Percentiles rank a stretch among this genome's conserved stretches.
These are phyloP conservation scores for Xerocomellus intermedius DNA, from an alignment of 768 basidiomycete species.

Conservation along the genomic window DNA sequence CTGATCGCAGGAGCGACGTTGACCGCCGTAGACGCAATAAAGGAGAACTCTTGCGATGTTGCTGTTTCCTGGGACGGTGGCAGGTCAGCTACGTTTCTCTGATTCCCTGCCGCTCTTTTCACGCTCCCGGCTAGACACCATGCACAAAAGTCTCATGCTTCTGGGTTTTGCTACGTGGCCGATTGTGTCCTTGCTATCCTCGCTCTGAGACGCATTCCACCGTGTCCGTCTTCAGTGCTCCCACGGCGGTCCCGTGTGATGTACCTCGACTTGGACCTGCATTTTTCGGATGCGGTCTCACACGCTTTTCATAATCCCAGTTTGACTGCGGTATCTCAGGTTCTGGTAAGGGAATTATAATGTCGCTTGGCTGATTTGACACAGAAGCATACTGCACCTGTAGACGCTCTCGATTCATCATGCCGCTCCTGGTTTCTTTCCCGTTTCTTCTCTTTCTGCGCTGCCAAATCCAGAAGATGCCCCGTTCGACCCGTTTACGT, in stretches of 20 bases:
- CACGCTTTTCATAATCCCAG: slow-evolving; percentile 60
- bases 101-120: not conserved
- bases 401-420: slow-evolving; percentile 87
- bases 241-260: slow-evolving; percentile 59
- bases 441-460: slow-evolving; percentile 50
- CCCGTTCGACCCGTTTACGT: slow-evolving; percentile 55
- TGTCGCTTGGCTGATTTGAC: not conserved
- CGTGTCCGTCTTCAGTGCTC: slow-evolving; percentile 15
- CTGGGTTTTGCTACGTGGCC: slow-evolving; percentile 94
- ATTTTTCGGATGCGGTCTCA: slow-evolving; percentile 87
- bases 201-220: slow-evolving; percentile 48
- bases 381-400: not conserved
- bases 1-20: slow-evolving; percentile 77
- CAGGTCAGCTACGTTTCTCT: slow-evolving; percentile 40
- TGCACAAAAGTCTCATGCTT: slow-evolving; percentile 70
- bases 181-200: slow-evolving; percentile 85
- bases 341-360: slow-evolving; percentile 39
- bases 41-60: slow-evolving; percentile 49
- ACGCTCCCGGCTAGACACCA: slow-evolving; percentile 59
- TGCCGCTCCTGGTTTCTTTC: slow-evolving; percentile 80
- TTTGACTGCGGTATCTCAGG: slow-evolving; percentile 39
- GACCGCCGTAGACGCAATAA: slow-evolving; percentile 65
- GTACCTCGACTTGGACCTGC: slow-evolving; percentile 92
- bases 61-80: slow-evolving; percentile 94
- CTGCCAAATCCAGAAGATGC: slow-evolving; percentile 41